A percentile compares a stretch with the other conserved stretches of the same genome.
Conservation (phyloP, 2,329 filamentous ascomycete species). For the Colletotrichum lini region DNA sequence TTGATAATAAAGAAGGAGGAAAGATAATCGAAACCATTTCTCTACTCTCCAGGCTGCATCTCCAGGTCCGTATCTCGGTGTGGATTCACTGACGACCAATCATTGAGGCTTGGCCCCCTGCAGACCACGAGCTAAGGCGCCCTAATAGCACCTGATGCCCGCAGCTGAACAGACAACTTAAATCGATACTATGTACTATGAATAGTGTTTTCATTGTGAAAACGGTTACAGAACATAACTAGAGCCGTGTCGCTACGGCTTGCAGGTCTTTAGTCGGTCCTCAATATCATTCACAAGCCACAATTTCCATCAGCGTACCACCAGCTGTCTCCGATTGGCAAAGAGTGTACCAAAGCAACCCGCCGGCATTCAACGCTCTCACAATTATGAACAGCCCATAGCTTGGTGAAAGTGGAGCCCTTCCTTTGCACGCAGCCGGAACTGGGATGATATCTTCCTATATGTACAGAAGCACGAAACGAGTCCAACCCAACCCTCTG, state of each 20-base stretch:
- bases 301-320: background rate
- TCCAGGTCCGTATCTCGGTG: background rate
- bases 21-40: background rate
- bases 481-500: slow-evolving; percentile 15
- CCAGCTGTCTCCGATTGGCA: background rate
- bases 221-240: background rate
- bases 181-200: background rate
- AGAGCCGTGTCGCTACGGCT: no score
- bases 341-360: background rate
- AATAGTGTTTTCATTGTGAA: no score
- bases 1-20: no score
- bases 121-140: background rate
- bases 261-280: no score
- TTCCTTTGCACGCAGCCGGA: slow-evolving; percentile 5
- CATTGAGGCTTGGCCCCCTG: background rate
- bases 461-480: slow-evolving; percentile 37
- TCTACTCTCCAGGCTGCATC: background rate
- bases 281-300: background rate
- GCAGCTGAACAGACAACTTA: background rate
- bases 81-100: background rate
- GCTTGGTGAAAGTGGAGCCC: background rate
- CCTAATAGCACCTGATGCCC: background rate
- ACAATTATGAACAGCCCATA: slow-evolving; percentile 19
- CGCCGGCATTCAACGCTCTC: background rate
- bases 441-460: slow-evolving; percentile 13